Evolutionary conservation across 768 basidiomycete genomes (phyloP).

Genomic region (Paxillus ammoniavirescens): DNA sequence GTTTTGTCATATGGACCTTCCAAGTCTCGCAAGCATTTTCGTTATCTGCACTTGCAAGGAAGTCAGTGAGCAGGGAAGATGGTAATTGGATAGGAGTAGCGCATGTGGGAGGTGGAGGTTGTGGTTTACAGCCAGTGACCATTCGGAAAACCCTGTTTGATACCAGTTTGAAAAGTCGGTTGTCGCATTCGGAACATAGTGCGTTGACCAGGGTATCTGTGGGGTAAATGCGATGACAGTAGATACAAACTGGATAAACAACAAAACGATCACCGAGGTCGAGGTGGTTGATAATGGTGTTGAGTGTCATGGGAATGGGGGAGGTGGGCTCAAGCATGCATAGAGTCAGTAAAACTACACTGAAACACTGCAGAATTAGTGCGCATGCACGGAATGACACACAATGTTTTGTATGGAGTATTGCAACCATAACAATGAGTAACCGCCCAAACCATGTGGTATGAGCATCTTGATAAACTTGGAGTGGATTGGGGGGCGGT

Average conservation of each 20-base stretch:
- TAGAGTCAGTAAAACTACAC: conserved; percentile 8
- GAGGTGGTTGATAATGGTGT: conserved; percentile 1
- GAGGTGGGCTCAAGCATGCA: neutral
- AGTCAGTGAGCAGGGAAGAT: no score
- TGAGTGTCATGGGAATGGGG: conserved; percentile 1
- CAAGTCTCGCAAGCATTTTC: no score
- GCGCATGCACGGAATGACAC: conserved; percentile 21
- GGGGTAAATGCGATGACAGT: conserved; percentile 2
- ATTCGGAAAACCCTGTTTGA: neutral
- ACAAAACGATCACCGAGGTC: neutral
- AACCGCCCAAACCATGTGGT: conserved; percentile 11
- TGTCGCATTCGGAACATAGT: neutral
- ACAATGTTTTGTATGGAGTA: conserved; percentile 21
- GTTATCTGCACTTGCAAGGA: no score
- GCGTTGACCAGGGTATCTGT: neutral
- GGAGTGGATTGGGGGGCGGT: neutral
- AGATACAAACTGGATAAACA: neutral
- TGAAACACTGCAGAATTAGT: conserved; percentile 10
- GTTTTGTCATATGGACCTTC: no score
- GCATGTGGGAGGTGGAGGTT: no score
- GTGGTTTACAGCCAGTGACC: neutral
- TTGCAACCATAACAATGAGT: conserved; percentile 12
- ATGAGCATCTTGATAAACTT: conserved; percentile 6
- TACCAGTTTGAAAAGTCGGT: neutral
- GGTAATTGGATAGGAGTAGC: no score